These are phyloP conservation scores for Leccinellum luteum DNA, from an alignment of 768 basidiomycete genomes.

Conservation along the genomic window DNA sequence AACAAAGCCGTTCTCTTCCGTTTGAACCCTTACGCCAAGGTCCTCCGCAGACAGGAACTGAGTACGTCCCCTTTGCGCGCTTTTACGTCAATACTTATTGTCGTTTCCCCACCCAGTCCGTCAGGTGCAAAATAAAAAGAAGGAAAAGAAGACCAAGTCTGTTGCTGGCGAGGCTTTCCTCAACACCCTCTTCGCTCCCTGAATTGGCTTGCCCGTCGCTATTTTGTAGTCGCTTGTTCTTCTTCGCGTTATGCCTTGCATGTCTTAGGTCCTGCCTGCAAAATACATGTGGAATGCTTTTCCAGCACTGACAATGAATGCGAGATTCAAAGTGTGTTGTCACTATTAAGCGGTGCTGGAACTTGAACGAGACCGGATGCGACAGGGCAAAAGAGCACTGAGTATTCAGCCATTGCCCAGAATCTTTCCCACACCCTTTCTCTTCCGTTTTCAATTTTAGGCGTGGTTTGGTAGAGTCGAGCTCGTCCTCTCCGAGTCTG, in stretches of 20 bases:
- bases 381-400: no score
- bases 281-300: slow-evolving; percentile 8
- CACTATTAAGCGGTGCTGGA: no score
- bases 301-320: neutral
- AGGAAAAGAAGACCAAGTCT: slow-evolving; percentile 53
- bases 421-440: no score
- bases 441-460: no score
- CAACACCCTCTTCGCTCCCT: slow-evolving; percentile 81
- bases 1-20: slow-evolving; percentile 96
- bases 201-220: slow-evolving; percentile 28
- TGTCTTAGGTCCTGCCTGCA: slow-evolving; percentile 19
- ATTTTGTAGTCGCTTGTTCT: slow-evolving; percentile 3
- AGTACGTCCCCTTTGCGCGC: slow-evolving; percentile 49
- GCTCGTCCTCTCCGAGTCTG: no score
- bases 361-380: no score
- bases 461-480: no score
- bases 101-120: slow-evolving; percentile 50
- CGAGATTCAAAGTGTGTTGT: neutral
- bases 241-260: slow-evolving; percentile 5
- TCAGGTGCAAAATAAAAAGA: slow-evolving; percentile 59
- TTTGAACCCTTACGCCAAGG: slow-evolving; percentile 98
- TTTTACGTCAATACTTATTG: slow-evolving; percentile 1
- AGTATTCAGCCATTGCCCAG: no score
- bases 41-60: slow-evolving; percentile 83
- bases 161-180: slow-evolving; percentile 83